Conservation (phyloP, 805 yeast species). For the Gaillardinia entomophila region DNA sequence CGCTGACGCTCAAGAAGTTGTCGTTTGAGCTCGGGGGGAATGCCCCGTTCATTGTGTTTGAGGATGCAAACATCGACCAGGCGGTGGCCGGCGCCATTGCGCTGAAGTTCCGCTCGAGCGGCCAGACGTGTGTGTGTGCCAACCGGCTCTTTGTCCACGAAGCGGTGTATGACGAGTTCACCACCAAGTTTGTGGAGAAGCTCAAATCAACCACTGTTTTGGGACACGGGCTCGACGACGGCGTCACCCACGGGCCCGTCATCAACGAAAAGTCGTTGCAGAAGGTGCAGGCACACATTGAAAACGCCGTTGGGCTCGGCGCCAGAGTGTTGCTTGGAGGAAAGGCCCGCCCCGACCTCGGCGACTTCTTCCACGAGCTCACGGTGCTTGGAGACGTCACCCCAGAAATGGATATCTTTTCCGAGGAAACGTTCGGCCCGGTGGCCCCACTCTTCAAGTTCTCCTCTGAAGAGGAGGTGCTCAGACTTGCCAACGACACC, state of each 20-base stretch:
- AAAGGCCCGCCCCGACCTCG: conserved; percentile 45
- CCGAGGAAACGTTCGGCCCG: conserved; percentile 65
- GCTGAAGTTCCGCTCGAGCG: conserved; percentile 13
- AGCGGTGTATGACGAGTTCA: conserved; percentile 9
- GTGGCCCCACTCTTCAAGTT: conserved; percentile 55
- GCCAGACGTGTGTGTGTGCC: conserved; percentile 16
- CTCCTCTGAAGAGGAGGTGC: conserved; percentile 56
- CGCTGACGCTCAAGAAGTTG: conserved; percentile 12
- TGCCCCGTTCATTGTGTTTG: conserved; percentile 16
- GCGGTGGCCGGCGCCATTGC: conserved; percentile 14
- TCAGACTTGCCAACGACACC: conserved; percentile 57
- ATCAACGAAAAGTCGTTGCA: conserved; percentile 46
- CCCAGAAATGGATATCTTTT: conserved; percentile 42
- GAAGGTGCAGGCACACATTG: conserved; percentile 49
- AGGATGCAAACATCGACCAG: conserved; percentile 11
- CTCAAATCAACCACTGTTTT: conserved; percentile 28
- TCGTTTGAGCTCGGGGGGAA: conserved; percentile 15
- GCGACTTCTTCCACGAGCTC: conserved; percentile 50
- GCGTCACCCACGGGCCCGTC: conserved; percentile 52
- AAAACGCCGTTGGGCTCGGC: conserved; percentile 51
- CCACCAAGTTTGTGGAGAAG: conserved; percentile 6
- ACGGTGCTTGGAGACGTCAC: conserved; percentile 49
- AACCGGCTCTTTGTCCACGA: conserved; percentile 15
- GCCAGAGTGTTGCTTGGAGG: conserved; percentile 48
- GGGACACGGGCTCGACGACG: conserved; percentile 51